phyloP scores from a whole-genome alignment of 176 grass and related monocot species.

The Luzula sylvatica region DNA sequence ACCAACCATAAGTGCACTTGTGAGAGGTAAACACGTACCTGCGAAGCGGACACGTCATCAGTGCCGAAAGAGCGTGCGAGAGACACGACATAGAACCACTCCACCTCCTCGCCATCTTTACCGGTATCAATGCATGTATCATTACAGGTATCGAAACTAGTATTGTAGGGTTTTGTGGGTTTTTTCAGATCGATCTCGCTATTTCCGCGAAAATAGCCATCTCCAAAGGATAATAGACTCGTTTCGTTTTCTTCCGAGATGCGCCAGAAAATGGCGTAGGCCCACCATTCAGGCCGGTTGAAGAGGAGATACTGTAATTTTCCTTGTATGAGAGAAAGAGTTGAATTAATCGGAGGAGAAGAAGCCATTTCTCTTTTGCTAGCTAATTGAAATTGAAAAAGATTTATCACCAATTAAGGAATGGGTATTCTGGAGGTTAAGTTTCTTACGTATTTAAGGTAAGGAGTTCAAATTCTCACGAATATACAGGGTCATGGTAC shows the following conservation, averaged over 20 bases:
- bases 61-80: slow-evolving; percentile 12
- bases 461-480: too few species aligned
- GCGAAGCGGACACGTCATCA: neutral
- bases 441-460: too few species aligned
- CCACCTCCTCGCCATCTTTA: neutral
- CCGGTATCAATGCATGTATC: neutral
- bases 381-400: too few species aligned
- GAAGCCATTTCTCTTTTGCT: neutral
- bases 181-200: neutral
- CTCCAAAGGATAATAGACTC: slow-evolving; percentile 7
- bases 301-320: slow-evolving; percentile 12
- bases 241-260: neutral
- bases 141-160: too few species aligned
- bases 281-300: slow-evolving; percentile 24
- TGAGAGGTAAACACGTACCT: neutral
- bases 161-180: neutral
- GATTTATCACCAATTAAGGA: too few species aligned
- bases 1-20: slow-evolving; percentile 12
- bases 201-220: slow-evolving; percentile 21
- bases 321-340: slow-evolving; percentile 1
- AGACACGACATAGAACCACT: slow-evolving; percentile 29
- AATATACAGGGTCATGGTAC: too few species aligned
- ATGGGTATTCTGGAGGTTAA: too few species aligned
- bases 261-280: slow-evolving; percentile 33
- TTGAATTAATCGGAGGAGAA: neutral